These are phyloP conservation scores for Potentilla sterilis DNA, from an alignment of 306 rosid species.

Conservation along the genomic window DNA sequence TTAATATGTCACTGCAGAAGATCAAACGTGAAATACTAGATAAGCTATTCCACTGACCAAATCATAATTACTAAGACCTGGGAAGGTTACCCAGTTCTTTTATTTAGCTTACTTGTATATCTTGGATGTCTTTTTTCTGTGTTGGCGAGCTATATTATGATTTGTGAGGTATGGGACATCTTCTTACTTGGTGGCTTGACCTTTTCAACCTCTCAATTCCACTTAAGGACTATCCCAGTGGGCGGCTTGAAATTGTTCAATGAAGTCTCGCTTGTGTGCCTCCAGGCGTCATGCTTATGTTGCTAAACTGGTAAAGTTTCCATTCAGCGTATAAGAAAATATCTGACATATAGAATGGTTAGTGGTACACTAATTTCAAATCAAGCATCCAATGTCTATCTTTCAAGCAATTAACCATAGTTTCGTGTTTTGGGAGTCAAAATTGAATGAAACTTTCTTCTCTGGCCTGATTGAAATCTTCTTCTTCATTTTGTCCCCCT, in stretches of 20 bases:
- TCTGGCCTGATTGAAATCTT: not conserved
- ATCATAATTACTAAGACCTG: conserved; percentile 4
- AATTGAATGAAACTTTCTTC: not conserved
- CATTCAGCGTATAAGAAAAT: not conserved
- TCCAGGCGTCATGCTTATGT: not conserved
- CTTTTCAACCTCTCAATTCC: not conserved
- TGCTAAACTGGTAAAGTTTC: not conserved
- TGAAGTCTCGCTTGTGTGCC: not conserved
- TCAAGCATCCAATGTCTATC: not conserved
- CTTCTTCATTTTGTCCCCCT: not conserved
- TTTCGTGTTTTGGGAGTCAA: not conserved
- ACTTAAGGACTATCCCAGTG: not conserved
- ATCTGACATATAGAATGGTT: not conserved
- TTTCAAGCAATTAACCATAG: not conserved
- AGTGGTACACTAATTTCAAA: not conserved
- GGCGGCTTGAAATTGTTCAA: not conserved
- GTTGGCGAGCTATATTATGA: not conserved
- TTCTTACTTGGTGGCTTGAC: conserved; percentile 22
- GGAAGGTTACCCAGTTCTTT: conserved; percentile 1
- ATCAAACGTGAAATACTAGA: conserved; percentile 54
- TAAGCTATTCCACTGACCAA: conserved; percentile 42
- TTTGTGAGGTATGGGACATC: not conserved
- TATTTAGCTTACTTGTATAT: not conserved
- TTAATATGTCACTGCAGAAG: conserved; percentile 46
- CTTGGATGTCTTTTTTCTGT: not conserved